Percentiles rank a stretch among this genome's conserved stretches.
These are phyloP conservation scores for Agrocybe pediades DNA, from an alignment of 768 basidiomycete species.

Conservation along the genomic window DNA sequence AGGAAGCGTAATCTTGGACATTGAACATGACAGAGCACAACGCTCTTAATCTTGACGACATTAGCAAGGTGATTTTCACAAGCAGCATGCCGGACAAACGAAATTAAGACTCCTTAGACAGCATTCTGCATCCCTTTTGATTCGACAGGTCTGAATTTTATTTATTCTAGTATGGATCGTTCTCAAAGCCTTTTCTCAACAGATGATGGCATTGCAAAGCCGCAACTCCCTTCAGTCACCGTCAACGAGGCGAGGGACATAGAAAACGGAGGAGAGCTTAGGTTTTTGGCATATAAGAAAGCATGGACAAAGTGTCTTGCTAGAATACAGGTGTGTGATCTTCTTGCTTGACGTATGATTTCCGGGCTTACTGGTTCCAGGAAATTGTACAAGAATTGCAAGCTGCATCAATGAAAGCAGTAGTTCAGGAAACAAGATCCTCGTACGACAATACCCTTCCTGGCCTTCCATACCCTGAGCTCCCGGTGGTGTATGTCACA, in stretches of 20 bases:
- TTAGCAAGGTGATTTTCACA: conserved; percentile 9
- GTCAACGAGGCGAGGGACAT: conserved; percentile 11
- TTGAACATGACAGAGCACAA: conserved; percentile 6
- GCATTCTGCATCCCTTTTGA: conserved; percentile 18
- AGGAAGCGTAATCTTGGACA: no score
- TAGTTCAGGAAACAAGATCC: conserved; percentile 42
- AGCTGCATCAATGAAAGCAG: conserved; percentile 44
- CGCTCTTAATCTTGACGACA: conserved; percentile 15
- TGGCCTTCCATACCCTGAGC: conserved; percentile 59
- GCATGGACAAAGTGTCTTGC: conserved; percentile 64
- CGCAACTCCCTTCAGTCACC: neutral
- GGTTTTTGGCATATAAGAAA: conserved; percentile 52
- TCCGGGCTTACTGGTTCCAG: conserved; percentile 28
- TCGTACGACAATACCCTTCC: conserved; percentile 50
- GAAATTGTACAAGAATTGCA: conserved; percentile 48
- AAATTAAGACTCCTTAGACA: conserved; percentile 9
- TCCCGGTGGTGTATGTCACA: conserved; percentile 60
- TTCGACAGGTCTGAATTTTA: conserved; percentile 3
- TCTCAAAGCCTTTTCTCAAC: neutral
- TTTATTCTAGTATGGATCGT: neutral
- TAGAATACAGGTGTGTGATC: conserved; percentile 50
- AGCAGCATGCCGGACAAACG: neutral
- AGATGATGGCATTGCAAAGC: neutral
- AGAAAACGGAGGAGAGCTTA: conserved; percentile 15
- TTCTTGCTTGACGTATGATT: neutral